A percentile compares a stretch with the other conserved stretches of the same genome.
These are phyloP conservation scores for Skeletonema grethae DNA, from an alignment of 108 stramenopile genomes.

Conservation along the genomic window DNA sequence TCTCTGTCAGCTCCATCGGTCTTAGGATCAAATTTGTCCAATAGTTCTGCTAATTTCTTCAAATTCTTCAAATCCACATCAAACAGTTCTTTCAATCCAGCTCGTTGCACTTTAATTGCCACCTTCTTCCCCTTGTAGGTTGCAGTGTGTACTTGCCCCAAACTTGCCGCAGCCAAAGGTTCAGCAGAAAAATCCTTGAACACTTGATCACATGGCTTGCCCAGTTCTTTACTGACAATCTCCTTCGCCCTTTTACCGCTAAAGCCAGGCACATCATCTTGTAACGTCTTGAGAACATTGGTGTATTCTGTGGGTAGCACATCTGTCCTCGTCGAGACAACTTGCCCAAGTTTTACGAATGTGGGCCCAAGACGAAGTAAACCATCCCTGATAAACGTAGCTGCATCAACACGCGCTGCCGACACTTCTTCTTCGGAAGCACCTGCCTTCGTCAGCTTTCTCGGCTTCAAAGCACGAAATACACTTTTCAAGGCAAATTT, in stretches of 20 bases:
- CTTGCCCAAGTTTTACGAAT: conserved; percentile 92
- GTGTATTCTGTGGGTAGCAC: conserved; percentile 88
- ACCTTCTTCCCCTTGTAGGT: conserved; percentile 86
- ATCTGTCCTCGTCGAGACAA: conserved; percentile 82
- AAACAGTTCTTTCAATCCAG: conserved; percentile 92
- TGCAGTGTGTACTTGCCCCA: conserved; percentile 95
- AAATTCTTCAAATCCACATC: conserved; percentile 96
- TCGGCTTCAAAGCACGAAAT: conserved; percentile 73
- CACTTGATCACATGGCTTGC: conserved; percentile 69
- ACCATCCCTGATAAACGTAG: conserved; percentile 85
- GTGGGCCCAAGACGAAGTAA: conserved; percentile 90
- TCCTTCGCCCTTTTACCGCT: conserved; percentile 81
- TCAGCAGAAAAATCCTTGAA: conserved; percentile 83
- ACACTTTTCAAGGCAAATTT: conserved; percentile 83
- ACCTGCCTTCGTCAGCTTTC: conserved; percentile 72
- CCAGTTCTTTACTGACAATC: conserved; percentile 87
- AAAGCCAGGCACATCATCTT: conserved; percentile 96
- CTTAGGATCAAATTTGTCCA: conserved; percentile 97
- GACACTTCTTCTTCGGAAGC: conserved; percentile 68
- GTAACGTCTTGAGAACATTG: conserved; percentile 87
- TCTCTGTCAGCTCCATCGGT: conserved; percentile 91
- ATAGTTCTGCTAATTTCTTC: conserved; percentile 79
- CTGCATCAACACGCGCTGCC: conserved; percentile 71
- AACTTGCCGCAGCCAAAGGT: conserved; percentile 89
- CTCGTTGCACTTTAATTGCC: conserved; percentile 94